Evolutionary conservation across 139 green algal species (phyloP).

Genomic region (Mesotaenium endlicherianum): DNA sequence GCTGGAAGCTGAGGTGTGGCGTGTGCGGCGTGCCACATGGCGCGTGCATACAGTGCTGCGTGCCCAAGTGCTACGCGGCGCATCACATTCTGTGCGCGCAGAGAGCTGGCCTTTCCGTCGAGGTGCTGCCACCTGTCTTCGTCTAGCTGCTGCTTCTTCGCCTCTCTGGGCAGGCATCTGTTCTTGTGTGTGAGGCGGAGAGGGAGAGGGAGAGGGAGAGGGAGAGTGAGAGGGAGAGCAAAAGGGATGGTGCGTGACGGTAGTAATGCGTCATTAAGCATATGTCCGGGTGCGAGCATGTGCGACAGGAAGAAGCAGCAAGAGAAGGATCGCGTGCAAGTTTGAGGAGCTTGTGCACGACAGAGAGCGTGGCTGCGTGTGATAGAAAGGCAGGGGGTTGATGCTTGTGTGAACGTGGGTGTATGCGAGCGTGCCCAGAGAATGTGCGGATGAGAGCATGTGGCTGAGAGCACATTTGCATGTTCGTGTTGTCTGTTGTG

Average conservation of each 20-base stretch:
- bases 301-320: background rate
- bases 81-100: slow-evolving; percentile 80
- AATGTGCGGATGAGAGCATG: too few relatives aligned
- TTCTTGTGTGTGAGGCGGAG: background rate
- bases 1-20: slow-evolving; percentile 57
- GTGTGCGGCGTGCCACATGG: slow-evolving; percentile 74
- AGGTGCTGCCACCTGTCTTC: slow-evolving; percentile 22
- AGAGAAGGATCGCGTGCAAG: too few relatives aligned
- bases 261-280: background rate
- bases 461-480: too few relatives aligned
- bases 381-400: too few relatives aligned
- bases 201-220: background rate
- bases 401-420: too few relatives aligned
- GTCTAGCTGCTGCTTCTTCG: background rate
- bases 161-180: background rate
- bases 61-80: slow-evolving; percentile 62
- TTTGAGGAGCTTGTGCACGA: too few relatives aligned
- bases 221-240: background rate
- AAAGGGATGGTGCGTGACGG: background rate
- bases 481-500: too few relatives aligned
- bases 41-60: slow-evolving; percentile 74
- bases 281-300: background rate
- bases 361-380: too few relatives aligned
- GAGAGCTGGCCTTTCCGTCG: slow-evolving; percentile 52
- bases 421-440: too few relatives aligned